Evolutionary conservation across 331 rosid genomes (phyloP), one percentile per base, ranked within the genome.

Genomic region (Malus hybrid): DNA sequence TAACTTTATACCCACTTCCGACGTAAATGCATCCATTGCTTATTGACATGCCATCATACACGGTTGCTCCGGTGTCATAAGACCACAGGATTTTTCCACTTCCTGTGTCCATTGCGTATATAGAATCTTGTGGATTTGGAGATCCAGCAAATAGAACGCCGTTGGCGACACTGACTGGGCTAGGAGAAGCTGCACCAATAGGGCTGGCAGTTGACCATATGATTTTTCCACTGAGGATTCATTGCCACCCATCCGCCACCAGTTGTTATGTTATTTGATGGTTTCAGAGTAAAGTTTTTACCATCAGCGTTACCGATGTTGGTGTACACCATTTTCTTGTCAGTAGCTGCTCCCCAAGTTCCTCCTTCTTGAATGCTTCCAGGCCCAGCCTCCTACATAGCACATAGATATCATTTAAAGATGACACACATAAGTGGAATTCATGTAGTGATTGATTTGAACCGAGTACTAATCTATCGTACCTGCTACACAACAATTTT

Each of bases 211-310:
- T 80, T 20, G 92, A 82, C 96, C 93, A 88, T 19, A 84, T 34
- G 53, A 88, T 70, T 30, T 26, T 52, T n/a, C 92, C 96, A 19
- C 32, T 77, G 3, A 36, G 84, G 80, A 1, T 82, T 85, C 84
- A 91, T 80, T 19, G 88, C 89, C 19, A 86, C 92, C 92, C 95
- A 91, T 13, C 88, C 96, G 8, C 90, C 85, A 2, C 50, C 53
- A 3, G 44, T 88, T 1, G 88, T 82, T 13, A 42, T 78, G 19
- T 62, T 68, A 32, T 58, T 26, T 0, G 88, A 79, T 24, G 92
- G 92, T 72, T 0, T 72, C 0, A 83, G 89, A 39, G 84, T 83
- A 81, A 86, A 86, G 52, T 75, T 76, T 34, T 73, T 75, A 63
- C 9, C 28, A 8, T 66, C 58, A 3, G 76, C 63, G 46, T 86